Evolutionary conservation across 2,329 filamentous ascomycete genomes (phyloP), one percentile per base, ranked within the genome.

Genomic region (Cryoendolithus antarcticus): DNA sequence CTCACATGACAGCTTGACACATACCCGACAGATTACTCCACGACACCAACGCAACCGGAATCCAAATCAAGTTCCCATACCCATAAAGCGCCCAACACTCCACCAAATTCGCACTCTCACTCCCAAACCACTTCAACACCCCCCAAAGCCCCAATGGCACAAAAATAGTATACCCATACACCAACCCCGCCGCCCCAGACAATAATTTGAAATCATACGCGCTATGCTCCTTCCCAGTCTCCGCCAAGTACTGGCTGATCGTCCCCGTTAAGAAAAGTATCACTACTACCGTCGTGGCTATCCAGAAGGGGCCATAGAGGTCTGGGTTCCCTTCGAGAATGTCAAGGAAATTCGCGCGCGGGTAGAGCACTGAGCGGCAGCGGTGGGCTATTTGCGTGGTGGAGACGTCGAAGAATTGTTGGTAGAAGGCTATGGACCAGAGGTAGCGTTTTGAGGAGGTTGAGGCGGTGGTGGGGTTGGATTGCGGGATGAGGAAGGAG

Each of bases 351-450:
- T 94, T 95, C 42, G 81, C 81, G 46, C 86, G 80, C 34, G 91
- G 91, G 62, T 82, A 94, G 30, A 96, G 67, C n/a, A 89, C 80
- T 1, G 86, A 82, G 62, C 79, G 80, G 64, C 91, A 96, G 49
- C 91, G 82, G 55, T 80, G 72, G 40, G 95, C 67, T 12, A 98
- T 88, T 38, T 91, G 84, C 44, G 75, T 80, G 1, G 91, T 96
- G 65, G 98, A 91, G 48, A 98, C 89, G 58, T 98, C 91, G 66
- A 98, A 98, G 75, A 91, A 96, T 66, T 94, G 91, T 40, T 86
- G 78, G 67, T 98, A 98, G 70, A 94, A 98, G 42, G 78, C 77
- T 46, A 96, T 70, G 34, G 79, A 79, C 91, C 91, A 98, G 48
- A 96, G 82, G 67, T 81, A 86, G 56, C 84, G 84, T 66, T 96